These are phyloP conservation scores for Xylaria sp. DNA, from an alignment of 2,329 filamentous ascomycete species.

Conservation along the genomic window DNA sequence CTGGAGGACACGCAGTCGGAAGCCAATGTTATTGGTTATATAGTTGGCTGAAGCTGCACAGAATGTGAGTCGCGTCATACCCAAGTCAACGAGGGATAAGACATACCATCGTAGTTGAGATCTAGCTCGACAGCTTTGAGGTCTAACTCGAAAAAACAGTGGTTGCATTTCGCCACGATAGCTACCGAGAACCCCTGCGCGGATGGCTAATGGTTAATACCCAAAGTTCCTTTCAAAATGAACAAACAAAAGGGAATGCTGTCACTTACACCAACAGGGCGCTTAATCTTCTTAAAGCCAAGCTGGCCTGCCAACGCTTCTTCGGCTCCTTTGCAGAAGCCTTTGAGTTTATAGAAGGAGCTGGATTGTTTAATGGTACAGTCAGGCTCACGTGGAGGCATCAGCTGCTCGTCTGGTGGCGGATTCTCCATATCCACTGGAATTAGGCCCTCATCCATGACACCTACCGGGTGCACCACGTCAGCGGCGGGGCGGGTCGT, in stretches of 20 bases:
- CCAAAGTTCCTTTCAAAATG: not conserved
- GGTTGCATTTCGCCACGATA: constrained; percentile 53
- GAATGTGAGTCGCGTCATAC: constrained; percentile 6
- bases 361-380: constrained; percentile 49
- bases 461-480: constrained; percentile 10
- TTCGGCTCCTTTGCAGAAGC: constrained; percentile 58
- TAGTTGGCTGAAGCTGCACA: constrained; percentile 50
- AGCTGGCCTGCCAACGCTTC: constrained; percentile 51
- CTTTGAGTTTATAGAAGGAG: constrained; percentile 56
- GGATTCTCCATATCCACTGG: constrained; percentile 39
- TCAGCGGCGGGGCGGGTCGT: constrained; percentile 11
- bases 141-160: constrained; percentile 58
- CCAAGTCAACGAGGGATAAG: not conserved
- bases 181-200: constrained; percentile 46
- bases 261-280: constrained; percentile 46
- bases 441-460: constrained; percentile 40
- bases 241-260: not conserved
- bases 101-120: constrained; percentile 50
- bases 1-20: constrained; percentile 57
- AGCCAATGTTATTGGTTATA: constrained; percentile 49
- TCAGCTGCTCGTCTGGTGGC: constrained; percentile 16
- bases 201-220: not conserved
- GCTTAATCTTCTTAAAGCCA: constrained; percentile 54
- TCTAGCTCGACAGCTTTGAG: constrained; percentile 57
- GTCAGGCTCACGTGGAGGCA: constrained; percentile 36